Evolutionary conservation across 2,329 filamentous ascomycete species (phyloP).

Genomic region (Tolypocladium ophioglossoides): DNA sequence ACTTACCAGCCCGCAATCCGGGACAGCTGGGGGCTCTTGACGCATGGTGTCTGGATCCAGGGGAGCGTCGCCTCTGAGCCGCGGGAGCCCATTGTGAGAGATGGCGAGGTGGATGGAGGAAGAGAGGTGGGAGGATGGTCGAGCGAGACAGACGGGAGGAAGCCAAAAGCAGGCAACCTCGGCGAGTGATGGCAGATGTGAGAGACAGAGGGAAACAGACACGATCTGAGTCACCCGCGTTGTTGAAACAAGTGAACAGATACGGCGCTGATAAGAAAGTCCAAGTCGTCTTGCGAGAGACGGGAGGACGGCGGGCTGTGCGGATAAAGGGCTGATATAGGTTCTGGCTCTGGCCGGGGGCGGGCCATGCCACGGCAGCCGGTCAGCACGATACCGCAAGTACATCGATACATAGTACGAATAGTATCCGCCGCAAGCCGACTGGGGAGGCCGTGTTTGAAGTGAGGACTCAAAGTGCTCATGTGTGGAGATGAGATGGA

Average conservation of each 20-base stretch:
- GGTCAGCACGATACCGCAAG: neutral
- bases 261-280: neutral
- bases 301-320: neutral
- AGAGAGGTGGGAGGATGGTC: neutral
- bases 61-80: constrained; percentile 33
- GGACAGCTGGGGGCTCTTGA: constrained; percentile 57
- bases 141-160: neutral
- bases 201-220: neutral
- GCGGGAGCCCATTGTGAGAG: constrained; percentile 28
- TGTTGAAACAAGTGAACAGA: constrained; percentile 1
- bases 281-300: neutral
- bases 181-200: neutral
- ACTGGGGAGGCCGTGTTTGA: constrained; percentile 2
- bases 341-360: neutral
- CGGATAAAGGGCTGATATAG: constrained; percentile 6
- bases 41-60: constrained; percentile 63
- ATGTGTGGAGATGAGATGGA: constrained; percentile 7
- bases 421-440: constrained; percentile 7
- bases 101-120: neutral
- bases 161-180: neutral
- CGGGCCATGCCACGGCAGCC: neutral
- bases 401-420: neutral
- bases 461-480: constrained; percentile 5
- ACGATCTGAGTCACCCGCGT: neutral
- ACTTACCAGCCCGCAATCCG: constrained; percentile 61